phyloP scores from a whole-genome alignment of 371 early-diverging fungal species.

The Coemansia linderi region DNA sequence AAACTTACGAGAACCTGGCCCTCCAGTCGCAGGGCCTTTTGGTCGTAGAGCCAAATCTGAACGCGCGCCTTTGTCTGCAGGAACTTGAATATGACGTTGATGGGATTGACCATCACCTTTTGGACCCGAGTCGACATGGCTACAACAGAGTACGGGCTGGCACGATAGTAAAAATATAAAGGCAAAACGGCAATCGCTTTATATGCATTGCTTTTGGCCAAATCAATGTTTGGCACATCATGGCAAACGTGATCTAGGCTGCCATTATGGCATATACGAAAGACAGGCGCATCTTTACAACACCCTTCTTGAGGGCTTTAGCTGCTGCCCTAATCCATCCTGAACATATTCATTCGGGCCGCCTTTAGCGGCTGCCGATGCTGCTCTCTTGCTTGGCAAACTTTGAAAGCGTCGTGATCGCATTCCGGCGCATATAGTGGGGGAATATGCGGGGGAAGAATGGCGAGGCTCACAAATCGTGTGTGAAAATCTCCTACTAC shows the following conservation, averaged over 20 bases:
- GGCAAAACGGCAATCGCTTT: neutral
- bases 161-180: neutral
- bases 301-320: too few relatives aligned
- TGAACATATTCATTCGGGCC: neutral
- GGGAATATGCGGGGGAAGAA: slow-evolving; percentile 4
- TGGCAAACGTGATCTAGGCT: neutral
- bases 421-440: slow-evolving; percentile 3
- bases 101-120: slow-evolving; percentile 96
- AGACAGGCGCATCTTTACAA: too few relatives aligned
- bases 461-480: neutral
- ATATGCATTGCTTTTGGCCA: neutral
- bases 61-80: slow-evolving; percentile 84
- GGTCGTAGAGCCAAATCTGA: slow-evolving; percentile 92
- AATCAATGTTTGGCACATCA: neutral
- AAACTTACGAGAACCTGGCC: slow-evolving; percentile 75
- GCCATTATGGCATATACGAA: neutral
- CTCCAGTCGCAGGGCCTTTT: slow-evolving; percentile 83
- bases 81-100: slow-evolving; percentile 94
- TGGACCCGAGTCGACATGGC: slow-evolving; percentile 83
- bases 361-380: neutral
- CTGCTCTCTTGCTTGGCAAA: neutral
- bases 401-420: neutral
- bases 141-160: neutral
- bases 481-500: neutral
- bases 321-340: too few relatives aligned